Evolutionary conservation across 140 eudicot species (phyloP).

Genomic region (Artemisia princeps): DNA sequence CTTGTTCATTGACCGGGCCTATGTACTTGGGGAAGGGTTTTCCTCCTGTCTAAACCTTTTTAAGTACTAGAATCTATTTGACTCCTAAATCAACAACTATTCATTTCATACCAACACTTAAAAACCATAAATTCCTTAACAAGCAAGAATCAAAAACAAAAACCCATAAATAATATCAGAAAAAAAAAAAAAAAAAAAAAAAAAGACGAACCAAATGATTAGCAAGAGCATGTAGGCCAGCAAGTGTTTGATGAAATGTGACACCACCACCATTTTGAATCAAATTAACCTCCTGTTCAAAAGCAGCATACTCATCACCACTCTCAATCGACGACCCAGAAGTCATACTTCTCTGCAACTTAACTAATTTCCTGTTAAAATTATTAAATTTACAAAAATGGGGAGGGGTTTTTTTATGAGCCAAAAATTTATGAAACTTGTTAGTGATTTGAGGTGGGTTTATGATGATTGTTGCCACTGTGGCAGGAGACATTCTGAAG

Average conservation of each 20-base stretch:
- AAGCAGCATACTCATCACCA: constrained; percentile 24
- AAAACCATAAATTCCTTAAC: background rate
- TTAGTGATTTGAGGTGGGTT: constrained; percentile 16
- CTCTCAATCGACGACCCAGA: constrained; percentile 26
- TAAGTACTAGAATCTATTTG: background rate
- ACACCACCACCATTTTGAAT: constrained; percentile 27
- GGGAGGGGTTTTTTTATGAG: constrained; percentile 4
- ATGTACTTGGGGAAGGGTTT: too few relatives aligned
- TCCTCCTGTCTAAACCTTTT: too few relatives aligned
- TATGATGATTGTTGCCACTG: constrained; percentile 3
- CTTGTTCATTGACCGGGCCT: too few relatives aligned
- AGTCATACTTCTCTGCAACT: constrained; percentile 5
- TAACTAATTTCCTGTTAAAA: constrained; percentile 3
- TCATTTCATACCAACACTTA: background rate
- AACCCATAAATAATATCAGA: background rate
- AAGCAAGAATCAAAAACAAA: background rate
- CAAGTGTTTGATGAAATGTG: constrained; percentile 26
- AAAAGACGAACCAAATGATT: constrained; percentile 50
- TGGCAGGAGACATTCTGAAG: constrained; percentile 23
- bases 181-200: background rate
- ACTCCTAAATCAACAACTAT: background rate
- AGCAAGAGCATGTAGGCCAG: constrained; percentile 41
- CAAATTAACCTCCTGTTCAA: constrained; percentile 47
- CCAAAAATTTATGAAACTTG: constrained; percentile 5
- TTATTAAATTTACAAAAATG: background rate